phyloP scores from a whole-genome alignment of 768 basidiomycete species.

The Mycena capillaripes region DNA sequence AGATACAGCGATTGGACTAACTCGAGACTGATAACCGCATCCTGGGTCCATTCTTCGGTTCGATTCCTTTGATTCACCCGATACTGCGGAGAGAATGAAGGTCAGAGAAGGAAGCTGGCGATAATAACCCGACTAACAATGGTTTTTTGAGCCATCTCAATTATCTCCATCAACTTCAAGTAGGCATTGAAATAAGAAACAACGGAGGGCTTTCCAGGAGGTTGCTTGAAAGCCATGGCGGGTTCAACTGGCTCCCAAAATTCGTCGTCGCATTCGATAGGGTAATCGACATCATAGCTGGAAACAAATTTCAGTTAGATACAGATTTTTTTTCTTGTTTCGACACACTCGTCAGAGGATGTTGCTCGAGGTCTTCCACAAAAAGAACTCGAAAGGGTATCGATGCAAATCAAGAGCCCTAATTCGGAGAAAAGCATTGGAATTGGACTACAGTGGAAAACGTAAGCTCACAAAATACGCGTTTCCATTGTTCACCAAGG shows the following conservation, averaged over 20 bases:
- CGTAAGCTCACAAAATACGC: conserved; percentile 58
- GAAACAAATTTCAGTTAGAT: not conserved
- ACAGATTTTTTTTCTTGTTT: not conserved
- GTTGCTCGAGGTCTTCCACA: conserved; percentile 72
- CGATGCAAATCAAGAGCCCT: conserved; percentile 40
- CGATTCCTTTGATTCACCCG: conserved; percentile 58
- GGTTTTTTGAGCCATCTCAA: conserved; percentile 72
- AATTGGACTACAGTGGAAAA: not conserved
- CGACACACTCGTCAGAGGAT: conserved; percentile 68
- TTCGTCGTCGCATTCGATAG: conserved; percentile 70
- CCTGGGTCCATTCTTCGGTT: conserved; percentile 60
- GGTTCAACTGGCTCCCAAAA: conserved; percentile 62
- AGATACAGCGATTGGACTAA: conserved; percentile 34
- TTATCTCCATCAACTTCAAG: conserved; percentile 72
- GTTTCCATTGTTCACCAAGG: conserved; percentile 69
- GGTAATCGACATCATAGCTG: conserved; percentile 78
- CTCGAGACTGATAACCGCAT: conserved; percentile 65
- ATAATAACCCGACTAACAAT: conserved; percentile 58
- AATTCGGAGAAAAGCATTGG: not conserved
- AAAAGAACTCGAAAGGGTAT: conserved; percentile 47
- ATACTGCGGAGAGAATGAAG: conserved; percentile 55
- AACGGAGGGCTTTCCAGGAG: conserved; percentile 66
- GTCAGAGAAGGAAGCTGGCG: conserved; percentile 2
- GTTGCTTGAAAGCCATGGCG: conserved; percentile 70
- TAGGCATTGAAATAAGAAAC: conserved; percentile 65